Percentiles rank a stretch among this genome's conserved stretches.
These are phyloP conservation scores for Emydomyces testavorans DNA, from an alignment of 2,329 filamentous ascomycete genomes.

Conservation along the genomic window DNA sequence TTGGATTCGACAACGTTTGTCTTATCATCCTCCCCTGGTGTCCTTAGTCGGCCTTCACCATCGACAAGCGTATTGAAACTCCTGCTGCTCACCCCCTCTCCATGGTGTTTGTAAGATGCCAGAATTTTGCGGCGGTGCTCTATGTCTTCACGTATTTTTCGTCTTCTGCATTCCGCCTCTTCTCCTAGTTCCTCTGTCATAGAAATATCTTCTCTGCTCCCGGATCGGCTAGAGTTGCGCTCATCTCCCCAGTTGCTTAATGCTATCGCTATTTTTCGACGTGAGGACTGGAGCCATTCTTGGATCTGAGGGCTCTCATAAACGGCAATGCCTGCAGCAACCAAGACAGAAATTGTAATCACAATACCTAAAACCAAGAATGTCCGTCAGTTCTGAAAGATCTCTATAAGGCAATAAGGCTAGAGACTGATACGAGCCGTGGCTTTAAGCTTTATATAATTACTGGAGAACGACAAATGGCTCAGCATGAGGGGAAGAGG, in stretches of 20 bases:
- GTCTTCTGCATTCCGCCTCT: slow-evolving; percentile 36
- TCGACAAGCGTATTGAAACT: slow-evolving; percentile 39
- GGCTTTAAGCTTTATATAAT: too few relatives aligned
- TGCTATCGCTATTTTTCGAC: slow-evolving; percentile 49
- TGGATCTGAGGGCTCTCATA: slow-evolving; percentile 54
- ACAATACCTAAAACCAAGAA: slow-evolving; percentile 51
- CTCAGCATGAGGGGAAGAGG: slow-evolving; percentile 8
- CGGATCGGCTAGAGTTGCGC: slow-evolving; percentile 37
- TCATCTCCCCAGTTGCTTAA: slow-evolving; percentile 51
- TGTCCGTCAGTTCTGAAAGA: background rate
- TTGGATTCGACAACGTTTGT: slow-evolving; percentile 19
- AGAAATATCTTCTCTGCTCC: slow-evolving; percentile 33
- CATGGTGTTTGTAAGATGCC: slow-evolving; percentile 28
- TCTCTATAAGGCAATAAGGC: too few relatives aligned
- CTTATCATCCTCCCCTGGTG: background rate
- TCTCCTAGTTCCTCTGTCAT: slow-evolving; percentile 38
- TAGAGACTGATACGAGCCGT: too few relatives aligned
- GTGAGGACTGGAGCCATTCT: slow-evolving; percentile 50
- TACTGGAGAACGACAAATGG: background rate
- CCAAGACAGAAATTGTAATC: slow-evolving; percentile 49
- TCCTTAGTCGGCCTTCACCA: slow-evolving; percentile 28
- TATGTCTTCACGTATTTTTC: slow-evolving; percentile 36
- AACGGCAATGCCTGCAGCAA: slow-evolving; percentile 51
- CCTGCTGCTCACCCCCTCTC: slow-evolving; percentile 16
- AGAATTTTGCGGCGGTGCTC: slow-evolving; percentile 33